These are phyloP conservation scores for Ramalina peruviana DNA, from an alignment of 495 filamentous ascomycete species.

Conservation along the genomic window DNA sequence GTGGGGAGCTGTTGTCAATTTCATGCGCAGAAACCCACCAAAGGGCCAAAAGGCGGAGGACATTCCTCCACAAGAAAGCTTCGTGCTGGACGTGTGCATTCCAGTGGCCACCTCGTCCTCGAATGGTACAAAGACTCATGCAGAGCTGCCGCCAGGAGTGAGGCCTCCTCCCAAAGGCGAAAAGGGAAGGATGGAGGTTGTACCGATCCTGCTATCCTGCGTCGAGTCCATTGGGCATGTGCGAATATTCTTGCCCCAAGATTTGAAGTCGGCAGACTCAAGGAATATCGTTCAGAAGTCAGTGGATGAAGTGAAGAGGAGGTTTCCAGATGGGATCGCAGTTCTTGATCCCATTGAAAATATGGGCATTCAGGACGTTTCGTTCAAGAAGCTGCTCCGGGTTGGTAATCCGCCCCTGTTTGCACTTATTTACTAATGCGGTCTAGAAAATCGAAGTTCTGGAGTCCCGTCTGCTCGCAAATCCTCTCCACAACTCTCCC, in stretches of 20 bases:
- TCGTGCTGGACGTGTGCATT: constrained; percentile 70
- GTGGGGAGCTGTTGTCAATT: constrained; percentile 78
- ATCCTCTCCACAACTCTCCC: constrained; percentile 81
- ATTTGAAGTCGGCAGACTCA: constrained; percentile 46
- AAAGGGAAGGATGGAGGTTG: constrained; percentile 61
- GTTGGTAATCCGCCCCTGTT: constrained; percentile 25
- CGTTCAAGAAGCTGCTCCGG: constrained; percentile 81
- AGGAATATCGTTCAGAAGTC: constrained; percentile 50
- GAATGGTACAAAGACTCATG: constrained; percentile 40
- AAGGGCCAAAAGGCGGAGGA: constrained; percentile 49
- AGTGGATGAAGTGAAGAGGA: constrained; percentile 59
- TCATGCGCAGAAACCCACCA: constrained; percentile 41
- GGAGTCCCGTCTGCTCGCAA: constrained; percentile 76
- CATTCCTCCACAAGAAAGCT: constrained; percentile 54
- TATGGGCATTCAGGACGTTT: constrained; percentile 83
- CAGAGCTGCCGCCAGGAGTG: constrained; percentile 50
- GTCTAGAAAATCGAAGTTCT: constrained; percentile 83
- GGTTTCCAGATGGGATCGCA: constrained; percentile 88
- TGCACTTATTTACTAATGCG: constrained; percentile 4
- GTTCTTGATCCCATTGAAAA: constrained; percentile 85
- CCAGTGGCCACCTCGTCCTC: constrained; percentile 44
- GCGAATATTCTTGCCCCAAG: constrained; percentile 64
- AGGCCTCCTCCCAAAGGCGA: constrained; percentile 51
- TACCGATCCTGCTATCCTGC: constrained; percentile 75
- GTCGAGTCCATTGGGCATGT: constrained; percentile 65